Base-by-base conservation (phyloP, 305 asterid species). In the Fraxinus platypoda region DNA sequence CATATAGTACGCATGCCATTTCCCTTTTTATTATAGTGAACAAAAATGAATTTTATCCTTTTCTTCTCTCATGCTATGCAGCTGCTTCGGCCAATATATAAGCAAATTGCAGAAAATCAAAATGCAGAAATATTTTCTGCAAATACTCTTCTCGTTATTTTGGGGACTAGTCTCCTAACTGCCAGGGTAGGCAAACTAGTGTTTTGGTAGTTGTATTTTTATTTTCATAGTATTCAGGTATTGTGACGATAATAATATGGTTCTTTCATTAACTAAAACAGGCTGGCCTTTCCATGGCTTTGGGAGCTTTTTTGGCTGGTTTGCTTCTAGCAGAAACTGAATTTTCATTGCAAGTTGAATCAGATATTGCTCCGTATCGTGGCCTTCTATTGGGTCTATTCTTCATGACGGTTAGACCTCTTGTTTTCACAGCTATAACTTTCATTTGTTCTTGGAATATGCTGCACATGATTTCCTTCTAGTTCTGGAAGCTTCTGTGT, bases 251-350 rank as follows among this genome's bases (percentile, higher is more conserved):
- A 30, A 78, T 70, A 35, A 81, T 26, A 34, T 31, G 26, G 46
- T 34, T 41, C 79, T 74, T 64, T 71, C 88, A 59, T 81, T 75
- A 15, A 28, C 28, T 79, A 75, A 73, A 88, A 88, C 94, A 96
- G 99, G 99, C 98, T 88, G 99, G 99, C 80, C 95, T 96, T 84
- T 96, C 99, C 88, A 96, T 96, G 99, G 99, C 98, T 52, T 83
- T 96, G 86, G 99, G 99, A 84, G 99, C 99, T 83, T 96, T 96
- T 92, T 91, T 96, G 91, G 99, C 99, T 89, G 99, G 99, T 80
- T 91, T 96, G 91, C 98, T 96, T 88, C 93, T 96, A 68, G 99
- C 99, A 25, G 99, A 96, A 92, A 96, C 99, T 30, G 99, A 96
- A 84, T 96, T 96, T 86, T 93, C 98, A 15, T 89, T 96, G 92